Evolutionary conservation across 192 early-diverging fungal genomes (phyloP).

Genomic region (Coemansia sp.): DNA sequence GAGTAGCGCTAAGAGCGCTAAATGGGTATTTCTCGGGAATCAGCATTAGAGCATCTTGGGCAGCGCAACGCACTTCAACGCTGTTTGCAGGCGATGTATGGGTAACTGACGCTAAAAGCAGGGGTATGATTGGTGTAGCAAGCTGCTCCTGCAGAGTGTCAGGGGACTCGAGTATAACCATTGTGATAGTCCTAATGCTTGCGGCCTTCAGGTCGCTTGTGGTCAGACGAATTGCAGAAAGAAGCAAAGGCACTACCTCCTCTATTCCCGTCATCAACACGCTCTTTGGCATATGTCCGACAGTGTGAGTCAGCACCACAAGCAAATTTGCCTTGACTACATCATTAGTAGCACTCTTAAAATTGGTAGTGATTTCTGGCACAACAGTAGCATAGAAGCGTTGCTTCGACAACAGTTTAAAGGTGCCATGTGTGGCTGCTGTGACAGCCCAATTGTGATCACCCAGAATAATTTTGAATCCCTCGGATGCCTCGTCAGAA

Average conservation of each 20-base stretch:
- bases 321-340: slow-evolving; percentile 72
- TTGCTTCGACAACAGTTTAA: slow-evolving; percentile 79
- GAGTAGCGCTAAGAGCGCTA: slow-evolving; percentile 61
- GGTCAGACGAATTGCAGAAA: slow-evolving; percentile 67
- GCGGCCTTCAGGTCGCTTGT: slow-evolving; percentile 68
- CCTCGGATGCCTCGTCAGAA: slow-evolving; percentile 57
- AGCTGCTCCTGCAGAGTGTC: slow-evolving; percentile 53
- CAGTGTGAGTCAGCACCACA: slow-evolving; percentile 77
- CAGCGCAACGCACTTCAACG: slow-evolving; percentile 66
- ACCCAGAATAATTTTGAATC: slow-evolving; percentile 74
- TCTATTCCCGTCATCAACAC: slow-evolving; percentile 77
- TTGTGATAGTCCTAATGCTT: slow-evolving; percentile 73
- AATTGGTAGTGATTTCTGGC: slow-evolving; percentile 63
- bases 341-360: slow-evolving; percentile 28
- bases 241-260: slow-evolving; percentile 72
- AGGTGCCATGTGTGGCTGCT: slow-evolving; percentile 49
- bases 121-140: slow-evolving; percentile 22
- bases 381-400: slow-evolving; percentile 79
- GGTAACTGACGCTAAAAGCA: slow-evolving; percentile 17
- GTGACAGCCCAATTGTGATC: slow-evolving; percentile 71
- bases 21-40: slow-evolving; percentile 65
- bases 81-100: slow-evolving; percentile 21
- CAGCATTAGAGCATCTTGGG: slow-evolving; percentile 67
- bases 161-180: slow-evolving; percentile 71
- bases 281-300: slow-evolving; percentile 80